These are phyloP conservation scores for Ceratocystis papillata DNA, from an alignment of 2,329 filamentous ascomycete genomes.

Conservation along the genomic window DNA sequence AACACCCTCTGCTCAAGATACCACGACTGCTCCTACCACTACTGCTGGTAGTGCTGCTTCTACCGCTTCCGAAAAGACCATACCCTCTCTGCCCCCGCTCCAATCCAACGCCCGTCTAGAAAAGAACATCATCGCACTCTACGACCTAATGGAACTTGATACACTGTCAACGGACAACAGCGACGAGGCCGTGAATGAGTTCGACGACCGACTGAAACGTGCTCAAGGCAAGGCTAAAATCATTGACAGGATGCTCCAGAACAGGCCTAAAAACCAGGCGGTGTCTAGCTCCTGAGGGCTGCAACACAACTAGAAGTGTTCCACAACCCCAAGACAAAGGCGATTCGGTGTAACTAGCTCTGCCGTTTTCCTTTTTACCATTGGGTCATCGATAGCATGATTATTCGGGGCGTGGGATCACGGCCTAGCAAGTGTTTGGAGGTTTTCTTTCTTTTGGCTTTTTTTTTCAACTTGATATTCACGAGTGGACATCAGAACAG, in stretches of 20 bases:
- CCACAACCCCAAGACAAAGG: too few species aligned
- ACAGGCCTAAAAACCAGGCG: conserved; percentile 26
- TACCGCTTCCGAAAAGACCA: neutral
- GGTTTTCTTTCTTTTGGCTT: neutral
- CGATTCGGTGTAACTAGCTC: too few species aligned
- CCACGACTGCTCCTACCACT: neutral
- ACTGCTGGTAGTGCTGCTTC: neutral
- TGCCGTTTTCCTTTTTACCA: neutral
- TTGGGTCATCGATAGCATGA: conserved; percentile 4
- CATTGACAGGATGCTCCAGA: conserved; percentile 57
- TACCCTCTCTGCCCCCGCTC: conserved; percentile 34
- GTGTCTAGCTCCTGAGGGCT: conserved; percentile 23
- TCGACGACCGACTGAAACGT: conserved; percentile 77
- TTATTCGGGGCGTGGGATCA: neutral
- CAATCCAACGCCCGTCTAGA: conserved; percentile 54
- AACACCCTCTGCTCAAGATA: neutral
- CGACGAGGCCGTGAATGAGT: conserved; percentile 81
- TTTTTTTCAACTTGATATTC: neutral
- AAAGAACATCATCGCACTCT: conserved; percentile 65
- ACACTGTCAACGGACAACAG: conserved; percentile 71
- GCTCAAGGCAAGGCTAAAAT: conserved; percentile 77
- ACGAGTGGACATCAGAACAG: too few species aligned
- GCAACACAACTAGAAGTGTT: too few species aligned
- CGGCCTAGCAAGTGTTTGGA: neutral
- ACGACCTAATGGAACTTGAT: conserved; percentile 66